Base-by-base conservation (phyloP, 768 basidiomycete genomes). In the Collybia sordida region DNA sequence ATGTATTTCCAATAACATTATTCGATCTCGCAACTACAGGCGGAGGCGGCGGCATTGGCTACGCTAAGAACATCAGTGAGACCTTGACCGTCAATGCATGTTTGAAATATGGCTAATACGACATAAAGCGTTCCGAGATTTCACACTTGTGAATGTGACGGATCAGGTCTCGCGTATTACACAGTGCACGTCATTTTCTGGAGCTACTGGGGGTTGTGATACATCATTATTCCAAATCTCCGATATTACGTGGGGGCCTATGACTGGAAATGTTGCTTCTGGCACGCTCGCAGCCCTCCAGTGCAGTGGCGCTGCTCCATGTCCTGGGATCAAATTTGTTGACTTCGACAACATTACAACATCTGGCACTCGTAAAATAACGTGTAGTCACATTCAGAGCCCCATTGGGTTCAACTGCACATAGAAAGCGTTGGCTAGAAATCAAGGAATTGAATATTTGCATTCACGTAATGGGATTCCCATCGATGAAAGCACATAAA, bases 221-320 rank as follows among this genome's bases (percentile, higher is more conserved):
- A 67, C 67, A 3, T 66, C 64, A 2, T 61, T 59, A n/a, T 63
- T 70, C 55, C 65, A 68, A 50, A 57, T 70, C 18, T 64, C 64
- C 11, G 59, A 69, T 45, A 54, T 70, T 17, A 64, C 63, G 19
- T 68, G 67, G 67, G 64, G 59, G 3, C 60, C 55, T 4, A 57
- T 61, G 49, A 50, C 52, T 1, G 68, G 64, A 19, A 65, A 60
- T 24, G 51, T 64, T 6, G 47, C 51, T 2, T 54, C 61, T 1
- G 52, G 50, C 3, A 59, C 55, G 4, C 43, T 69, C 5, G 66
- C 65, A 23, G 54, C 47, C 21, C 35, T 70, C 24, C 58, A 67
- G 47, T 70, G 69, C 55, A 69, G 69, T 35, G 67, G 61, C n/a
- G 59, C 63, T 2, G 64, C 59, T 9, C 66, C 67, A 15, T 70